Evolutionary conservation across 1,284 basidiomycete species (phyloP).

Genomic region (Pseudozyma thailandica): DNA sequence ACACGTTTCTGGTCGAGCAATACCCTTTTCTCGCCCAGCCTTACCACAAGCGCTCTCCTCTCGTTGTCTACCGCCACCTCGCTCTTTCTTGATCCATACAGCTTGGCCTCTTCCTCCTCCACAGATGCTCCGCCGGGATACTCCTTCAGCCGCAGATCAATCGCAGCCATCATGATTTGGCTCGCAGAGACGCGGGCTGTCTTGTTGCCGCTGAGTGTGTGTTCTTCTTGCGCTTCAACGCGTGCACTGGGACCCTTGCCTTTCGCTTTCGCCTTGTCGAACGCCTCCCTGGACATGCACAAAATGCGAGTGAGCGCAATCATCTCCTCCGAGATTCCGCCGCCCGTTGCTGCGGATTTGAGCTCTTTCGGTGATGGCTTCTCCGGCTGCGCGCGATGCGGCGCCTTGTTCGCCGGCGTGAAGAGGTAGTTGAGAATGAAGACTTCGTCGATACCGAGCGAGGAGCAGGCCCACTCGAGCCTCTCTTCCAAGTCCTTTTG

Average conservation of each 20-base stretch:
- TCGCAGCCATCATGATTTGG: constrained; percentile 41
- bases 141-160: constrained; percentile 35
- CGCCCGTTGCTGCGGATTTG: constrained; percentile 69
- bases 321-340: constrained; percentile 75
- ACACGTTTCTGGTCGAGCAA: constrained; percentile 68
- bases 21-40: constrained; percentile 83
- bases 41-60: constrained; percentile 77
- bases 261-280: constrained; percentile 75
- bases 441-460: constrained; percentile 60
- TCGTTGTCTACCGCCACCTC: constrained; percentile 31
- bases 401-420: constrained; percentile 40
- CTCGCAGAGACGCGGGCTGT: constrained; percentile 20
- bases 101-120: constrained; percentile 74
- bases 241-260: constrained; percentile 82
- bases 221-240: constrained; percentile 70
- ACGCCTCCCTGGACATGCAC: constrained; percentile 74
- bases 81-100: constrained; percentile 51
- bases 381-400: constrained; percentile 45
- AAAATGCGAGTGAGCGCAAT: constrained; percentile 80
- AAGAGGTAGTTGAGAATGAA: constrained; percentile 60
- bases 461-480: constrained; percentile 57
- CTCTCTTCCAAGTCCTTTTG: constrained; percentile 36
- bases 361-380: constrained; percentile 35
- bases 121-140: constrained; percentile 26
- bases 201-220: constrained; percentile 11